Percentiles rank a stretch among this genome's conserved stretches.
Evolutionary conservation across 2,329 filamentous ascomycete species (phyloP).

Genomic region (Amauroascus verrucosus): DNA sequence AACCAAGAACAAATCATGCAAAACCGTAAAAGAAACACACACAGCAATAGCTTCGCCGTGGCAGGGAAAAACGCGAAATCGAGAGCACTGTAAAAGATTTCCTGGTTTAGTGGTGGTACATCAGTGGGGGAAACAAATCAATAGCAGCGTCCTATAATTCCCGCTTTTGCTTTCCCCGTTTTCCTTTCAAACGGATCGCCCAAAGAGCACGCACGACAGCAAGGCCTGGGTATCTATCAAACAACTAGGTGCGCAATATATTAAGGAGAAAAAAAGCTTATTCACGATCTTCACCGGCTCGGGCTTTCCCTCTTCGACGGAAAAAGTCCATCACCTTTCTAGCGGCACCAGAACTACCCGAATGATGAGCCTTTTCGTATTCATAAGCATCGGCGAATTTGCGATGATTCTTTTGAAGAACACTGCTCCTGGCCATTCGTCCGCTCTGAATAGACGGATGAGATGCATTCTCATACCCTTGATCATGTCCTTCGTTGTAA

Average conservation of each 20-base stretch:
- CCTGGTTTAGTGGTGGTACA: conserved; percentile 2
- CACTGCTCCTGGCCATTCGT: conserved; percentile 37
- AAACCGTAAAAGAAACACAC: not conserved
- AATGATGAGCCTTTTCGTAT: conserved; percentile 49
- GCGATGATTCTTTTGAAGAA: conserved; percentile 75
- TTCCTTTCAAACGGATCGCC: not conserved
- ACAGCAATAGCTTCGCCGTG: not conserved
- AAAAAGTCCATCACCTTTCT: conserved; percentile 98
- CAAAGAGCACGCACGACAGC: not conserved
- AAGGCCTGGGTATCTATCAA: not conserved
- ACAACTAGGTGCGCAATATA: too few relatives aligned
- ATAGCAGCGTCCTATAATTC: not conserved
- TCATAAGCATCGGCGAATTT: conserved; percentile 74
- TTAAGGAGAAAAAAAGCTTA: not conserved
- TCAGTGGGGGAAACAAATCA: not conserved
- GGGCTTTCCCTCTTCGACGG: conserved; percentile 68
- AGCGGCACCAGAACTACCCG: conserved; percentile 75
- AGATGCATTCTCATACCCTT: conserved; percentile 32
- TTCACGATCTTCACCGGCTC: conserved; percentile 42
- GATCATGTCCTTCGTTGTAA: conserved; percentile 42
- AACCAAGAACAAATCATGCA: conserved; percentile 8
- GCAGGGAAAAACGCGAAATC: not conserved
- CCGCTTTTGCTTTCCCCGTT: not conserved
- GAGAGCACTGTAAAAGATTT: conserved; percentile 7
- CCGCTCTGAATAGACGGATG: conserved; percentile 36